These are phyloP conservation scores for Mycena epipterygia DNA, from an alignment of 768 basidiomycete genomes.

Conservation along the genomic window DNA sequence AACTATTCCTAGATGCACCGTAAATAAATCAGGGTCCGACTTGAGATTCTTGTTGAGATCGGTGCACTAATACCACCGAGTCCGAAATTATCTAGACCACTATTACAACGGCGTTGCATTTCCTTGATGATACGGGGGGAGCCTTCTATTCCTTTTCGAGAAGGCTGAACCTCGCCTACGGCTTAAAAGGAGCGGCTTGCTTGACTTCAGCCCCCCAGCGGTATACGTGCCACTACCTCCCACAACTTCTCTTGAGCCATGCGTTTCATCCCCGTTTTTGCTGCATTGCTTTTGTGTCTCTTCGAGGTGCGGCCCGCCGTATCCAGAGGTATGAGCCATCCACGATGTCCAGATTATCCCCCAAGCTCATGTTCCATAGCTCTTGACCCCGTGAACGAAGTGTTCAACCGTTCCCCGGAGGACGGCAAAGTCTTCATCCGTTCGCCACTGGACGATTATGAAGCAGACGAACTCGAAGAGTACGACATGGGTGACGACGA, in stretches of 20 bases:
- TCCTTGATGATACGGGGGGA: not conserved
- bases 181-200: not conserved
- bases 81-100: too few species aligned
- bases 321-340: not conserved
- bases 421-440: too few species aligned
- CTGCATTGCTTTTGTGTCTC: constrained; percentile 4
- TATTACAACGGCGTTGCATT: too few species aligned
- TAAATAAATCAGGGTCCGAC: too few species aligned
- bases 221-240: too few species aligned
- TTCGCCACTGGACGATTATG: too few species aligned
- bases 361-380: constrained; percentile 4
- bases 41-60: too few species aligned
- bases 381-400: not conserved
- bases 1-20: too few species aligned
- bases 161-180: too few species aligned
- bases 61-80: too few species aligned
- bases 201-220: not conserved
- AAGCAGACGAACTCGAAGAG: not conserved
- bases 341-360: not conserved
- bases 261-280: constrained; percentile 17
- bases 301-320: not conserved
- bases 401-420: constrained; percentile 8
- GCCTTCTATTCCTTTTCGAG: not conserved
- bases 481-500: constrained; percentile 14
- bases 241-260: not conserved